These are phyloP conservation scores for Chimonanthus praecox DNA, from an alignment of 164 flowering plant species.

Conservation along the genomic window DNA sequence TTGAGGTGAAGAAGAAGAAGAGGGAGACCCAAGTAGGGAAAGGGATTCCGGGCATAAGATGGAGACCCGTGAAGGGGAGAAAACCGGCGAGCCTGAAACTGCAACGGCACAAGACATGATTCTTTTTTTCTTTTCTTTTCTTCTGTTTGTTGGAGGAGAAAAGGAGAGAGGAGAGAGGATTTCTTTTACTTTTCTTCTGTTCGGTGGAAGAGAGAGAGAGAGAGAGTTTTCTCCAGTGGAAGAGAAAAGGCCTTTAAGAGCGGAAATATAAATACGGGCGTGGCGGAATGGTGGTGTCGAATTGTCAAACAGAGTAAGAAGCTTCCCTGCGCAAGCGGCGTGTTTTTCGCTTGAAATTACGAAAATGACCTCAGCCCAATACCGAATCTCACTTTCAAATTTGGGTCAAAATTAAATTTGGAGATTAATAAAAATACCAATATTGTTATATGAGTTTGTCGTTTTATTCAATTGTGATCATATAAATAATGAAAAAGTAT, in stretches of 20 bases:
- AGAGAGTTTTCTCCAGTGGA: background rate
- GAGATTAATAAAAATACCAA: no score
- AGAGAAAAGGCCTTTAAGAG: background rate
- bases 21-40: slow-evolving; percentile 2
- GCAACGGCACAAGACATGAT: slow-evolving; percentile 41
- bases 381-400: no score
- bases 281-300: background rate
- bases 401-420: no score
- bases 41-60: slow-evolving; percentile 27
- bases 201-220: no score
- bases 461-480: no score
- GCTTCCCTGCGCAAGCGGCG: no score
- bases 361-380: no score
- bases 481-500: no score
- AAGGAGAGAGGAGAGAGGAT: background rate
- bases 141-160: no score
- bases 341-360: no score
- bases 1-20: slow-evolving; percentile 11
- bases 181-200: background rate
- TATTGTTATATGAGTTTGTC: no score
- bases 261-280: background rate
- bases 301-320: no score
- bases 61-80: slow-evolving; percentile 28
- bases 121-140: background rate
- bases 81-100: slow-evolving; percentile 33